Evolutionary conservation across 345 rosid species (phyloP), one percentile per base, ranked within the genome.

Genomic region (Acer campestre): DNA sequence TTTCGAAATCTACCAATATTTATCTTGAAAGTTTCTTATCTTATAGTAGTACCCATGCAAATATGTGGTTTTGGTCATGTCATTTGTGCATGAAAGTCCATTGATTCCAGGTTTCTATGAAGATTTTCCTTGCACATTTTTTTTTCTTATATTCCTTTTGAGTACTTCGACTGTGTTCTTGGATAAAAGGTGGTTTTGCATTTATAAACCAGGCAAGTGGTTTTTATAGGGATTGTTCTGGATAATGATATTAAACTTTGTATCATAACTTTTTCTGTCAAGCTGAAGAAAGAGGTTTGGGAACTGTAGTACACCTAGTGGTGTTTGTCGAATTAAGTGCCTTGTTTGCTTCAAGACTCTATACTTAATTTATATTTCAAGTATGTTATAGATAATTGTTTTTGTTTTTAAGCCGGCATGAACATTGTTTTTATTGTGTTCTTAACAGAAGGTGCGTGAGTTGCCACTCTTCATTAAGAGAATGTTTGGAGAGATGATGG

Each of bases 401-500:
- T 23, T 79, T 53, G 22, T 71, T 67, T 42, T 42, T 11, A 42
- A 42, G 46, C 46, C 10, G 46, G 46, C 46, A 42, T 42, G 46
- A 46, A 46, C 49, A 46, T 10, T 46, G 49, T 46, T 46, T 46
- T 46, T 46, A 9, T 46, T 46, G 49, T 20, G 18, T 49, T 74
- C 73, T 75, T 79, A 27, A 74, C 92, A 93, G 98, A 94, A 86
- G 85, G 77, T 87, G 73, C 80, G 84, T 0, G 88, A 86, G 81
- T 67, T 89, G n/a, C 97, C 98, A 22, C 84, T 88, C 17, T 83
- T 90, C 48, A 76, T 93, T 76, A 94, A 90, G 89, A 91, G 93
- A 76, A 80, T 85, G 56, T 85, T 94, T 63, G 82, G 70, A 64
- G 86, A 80, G 51, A 78, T 94, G 83, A 90, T 94, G 94, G 97